These are phyloP conservation scores for Onygenales sp. DNA, from an alignment of 2,329 filamentous ascomycete genomes.

Conservation along the genomic window DNA sequence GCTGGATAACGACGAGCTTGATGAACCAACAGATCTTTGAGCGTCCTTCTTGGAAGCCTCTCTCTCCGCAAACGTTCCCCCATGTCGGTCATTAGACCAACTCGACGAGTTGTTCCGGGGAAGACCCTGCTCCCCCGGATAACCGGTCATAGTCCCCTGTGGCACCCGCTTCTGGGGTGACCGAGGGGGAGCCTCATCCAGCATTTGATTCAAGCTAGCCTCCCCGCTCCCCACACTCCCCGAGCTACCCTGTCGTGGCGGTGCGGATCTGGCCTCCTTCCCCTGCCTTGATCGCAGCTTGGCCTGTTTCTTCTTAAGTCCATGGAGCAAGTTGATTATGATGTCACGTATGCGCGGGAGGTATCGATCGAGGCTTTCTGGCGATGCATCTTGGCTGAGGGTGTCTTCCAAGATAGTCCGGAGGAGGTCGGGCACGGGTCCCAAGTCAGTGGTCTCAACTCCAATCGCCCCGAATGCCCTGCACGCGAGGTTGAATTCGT, in stretches of 20 bases:
- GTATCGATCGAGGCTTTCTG: conserved; percentile 87
- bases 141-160: conserved; percentile 29
- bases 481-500: conserved; percentile 99
- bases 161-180: conserved; percentile 25
- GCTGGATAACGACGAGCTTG: conserved; percentile 45
- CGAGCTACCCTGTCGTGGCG: conserved; percentile 35
- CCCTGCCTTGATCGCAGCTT: conserved; percentile 56
- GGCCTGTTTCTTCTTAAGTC: conserved; percentile 93
- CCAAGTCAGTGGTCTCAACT: conserved; percentile 86
- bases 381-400: conserved; percentile 88
- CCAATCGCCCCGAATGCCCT: conserved; percentile 94
- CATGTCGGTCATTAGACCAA: conserved; percentile 17
- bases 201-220: conserved; percentile 35
- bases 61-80: conserved; percentile 26
- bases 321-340: conserved; percentile 94
- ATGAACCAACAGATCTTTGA: conserved; percentile 23
- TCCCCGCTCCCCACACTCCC: conserved; percentile 38
- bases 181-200: conserved; percentile 27
- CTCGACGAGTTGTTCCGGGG: conserved; percentile 15
- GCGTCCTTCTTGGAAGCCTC: conserved; percentile 31
- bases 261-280: conserved; percentile 32
- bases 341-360: conserved; percentile 93
- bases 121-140: conserved; percentile 24
- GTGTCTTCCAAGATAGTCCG: conserved; percentile 90
- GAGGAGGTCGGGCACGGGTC: conserved; percentile 86